phyloP scores from a whole-genome alignment of 1,139 yeast genomes.

The Trichomonascaceae sp. region DNA sequence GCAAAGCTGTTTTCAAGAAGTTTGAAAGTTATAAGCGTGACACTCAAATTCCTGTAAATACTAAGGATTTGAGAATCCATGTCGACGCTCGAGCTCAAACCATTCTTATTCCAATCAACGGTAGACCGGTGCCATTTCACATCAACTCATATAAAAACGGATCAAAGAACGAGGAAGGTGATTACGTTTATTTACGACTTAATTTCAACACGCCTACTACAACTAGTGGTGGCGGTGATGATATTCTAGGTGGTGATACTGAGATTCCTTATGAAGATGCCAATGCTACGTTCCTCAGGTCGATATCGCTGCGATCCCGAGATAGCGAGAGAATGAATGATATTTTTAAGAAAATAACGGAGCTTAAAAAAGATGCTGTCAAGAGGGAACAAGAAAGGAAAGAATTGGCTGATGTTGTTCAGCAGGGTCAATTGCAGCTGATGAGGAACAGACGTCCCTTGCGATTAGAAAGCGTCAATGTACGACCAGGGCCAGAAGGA shows the following conservation, averaged over 20 bases:
- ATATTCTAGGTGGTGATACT: slow-evolving; percentile 60
- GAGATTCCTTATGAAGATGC: slow-evolving; percentile 92
- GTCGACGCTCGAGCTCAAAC: slow-evolving; percentile 88
- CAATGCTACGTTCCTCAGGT: slow-evolving; percentile 78
- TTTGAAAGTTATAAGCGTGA: slow-evolving; percentile 94
- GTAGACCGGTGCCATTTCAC: slow-evolving; percentile 97
- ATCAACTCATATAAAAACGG: slow-evolving; percentile 92
- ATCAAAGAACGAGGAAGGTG: slow-evolving; percentile 94
- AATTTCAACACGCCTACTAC: slow-evolving; percentile 94
- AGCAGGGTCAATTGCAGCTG: slow-evolving; percentile 83
- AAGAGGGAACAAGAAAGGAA: slow-evolving; percentile 88
- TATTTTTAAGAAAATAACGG: slow-evolving; percentile 83
- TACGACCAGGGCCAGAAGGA: slow-evolving; percentile 94
- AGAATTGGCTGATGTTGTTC: slow-evolving; percentile 90
- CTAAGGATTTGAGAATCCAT: slow-evolving; percentile 77
- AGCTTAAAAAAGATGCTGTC: slow-evolving; percentile 84
- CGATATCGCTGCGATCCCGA: slow-evolving; percentile 81
- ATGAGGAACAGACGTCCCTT: slow-evolving; percentile 74
- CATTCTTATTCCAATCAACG: slow-evolving; percentile 82
- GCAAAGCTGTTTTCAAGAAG: slow-evolving; percentile 73
- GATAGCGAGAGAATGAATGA: slow-evolving; percentile 92
- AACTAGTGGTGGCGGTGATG: slow-evolving; percentile 55
- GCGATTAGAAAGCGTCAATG: slow-evolving; percentile 80
- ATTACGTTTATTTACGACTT: slow-evolving; percentile 79
- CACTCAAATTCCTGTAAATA: slow-evolving; percentile 78